A percentile compares a stretch with the other conserved stretches of the same genome.
These are phyloP conservation scores for Anisodus tanguticus DNA, from an alignment of 257 asterid genomes.

Conservation along the genomic window DNA sequence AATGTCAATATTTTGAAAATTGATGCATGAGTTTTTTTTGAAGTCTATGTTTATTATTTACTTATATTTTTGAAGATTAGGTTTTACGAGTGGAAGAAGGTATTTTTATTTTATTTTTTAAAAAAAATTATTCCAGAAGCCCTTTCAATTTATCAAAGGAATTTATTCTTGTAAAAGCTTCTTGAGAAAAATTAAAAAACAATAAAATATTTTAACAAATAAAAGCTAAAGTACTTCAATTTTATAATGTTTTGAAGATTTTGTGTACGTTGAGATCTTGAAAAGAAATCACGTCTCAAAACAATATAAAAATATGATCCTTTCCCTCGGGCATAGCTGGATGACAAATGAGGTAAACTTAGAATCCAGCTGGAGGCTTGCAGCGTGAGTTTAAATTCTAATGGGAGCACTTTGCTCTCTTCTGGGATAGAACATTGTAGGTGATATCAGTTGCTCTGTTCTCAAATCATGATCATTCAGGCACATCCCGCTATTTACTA, in stretches of 20 bases:
- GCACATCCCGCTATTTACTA: too few species aligned
- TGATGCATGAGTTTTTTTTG: not conserved
- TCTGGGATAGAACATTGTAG: too few species aligned
- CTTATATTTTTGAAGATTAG: not conserved
- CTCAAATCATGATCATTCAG: too few species aligned
- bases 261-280: conserved; percentile 13
- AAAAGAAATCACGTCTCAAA: not conserved
- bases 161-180: not conserved
- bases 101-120: not conserved
- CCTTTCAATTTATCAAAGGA: not conserved
- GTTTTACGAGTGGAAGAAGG: fast-evolving
- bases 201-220: not conserved
- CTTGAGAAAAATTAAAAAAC: not conserved
- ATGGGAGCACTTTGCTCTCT: too few species aligned
- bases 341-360: too few species aligned
- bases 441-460: too few species aligned
- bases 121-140: not conserved
- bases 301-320: not conserved
- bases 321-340: too few species aligned
- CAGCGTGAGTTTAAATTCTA: too few species aligned
- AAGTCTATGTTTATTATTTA: not conserved
- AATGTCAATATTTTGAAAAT: not conserved
- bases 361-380: too few species aligned
- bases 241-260: not conserved
- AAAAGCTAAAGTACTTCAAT: not conserved